Evolutionary conservation across 345 rosid species (phyloP), one percentile per base, ranked within the genome.

Genomic region (Gossypium turneri): DNA sequence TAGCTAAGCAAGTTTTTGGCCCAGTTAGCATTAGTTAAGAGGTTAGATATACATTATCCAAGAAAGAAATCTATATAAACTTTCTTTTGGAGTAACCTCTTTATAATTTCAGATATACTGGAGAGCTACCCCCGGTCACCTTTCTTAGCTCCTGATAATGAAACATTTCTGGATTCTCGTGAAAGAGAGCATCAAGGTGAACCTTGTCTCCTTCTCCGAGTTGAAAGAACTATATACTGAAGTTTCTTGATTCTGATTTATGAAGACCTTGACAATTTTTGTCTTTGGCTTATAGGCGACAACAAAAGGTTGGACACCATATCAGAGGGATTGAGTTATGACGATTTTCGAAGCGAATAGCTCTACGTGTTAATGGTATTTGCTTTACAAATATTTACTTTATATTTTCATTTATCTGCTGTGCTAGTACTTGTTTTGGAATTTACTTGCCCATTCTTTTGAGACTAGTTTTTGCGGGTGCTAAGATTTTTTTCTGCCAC

Each of bases 121-220:
- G 98, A 90, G 86, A 88, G 82, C 84, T 93, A 93, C 52, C 86
- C 91, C 19, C 82, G 93, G 73, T 93, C 98, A 68, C 97, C 99
- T 11, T 93, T 87, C 85, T 83, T 91, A 74, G 89, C 78, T 24
- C 75, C 84, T 11, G 88, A 86, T 73, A 47, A 75, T 66, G 89
- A 85, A 62, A 84, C 73, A 68, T 84, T 87, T 75, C 76, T 85
- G 64, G 93, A 90, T 78, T 83, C 91, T 64, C 88, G 84, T 50
- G 93, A 87, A 70, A 85, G 89, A 81, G 91, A 87, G 20, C 90
- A 85, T 75, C 86, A 87, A 82, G 90, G 94, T 90, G 65, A 82
- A 75, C 56, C n/a, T 27, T 17, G 10, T 9, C 55, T 53, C 11
- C 43, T 51, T 3, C 38, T 19, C 12, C 48, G 29, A 70, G 9